These are phyloP conservation scores for Lachancea dasiensis DNA, from an alignment of 805 yeast genomes.

Conservation along the genomic window DNA sequence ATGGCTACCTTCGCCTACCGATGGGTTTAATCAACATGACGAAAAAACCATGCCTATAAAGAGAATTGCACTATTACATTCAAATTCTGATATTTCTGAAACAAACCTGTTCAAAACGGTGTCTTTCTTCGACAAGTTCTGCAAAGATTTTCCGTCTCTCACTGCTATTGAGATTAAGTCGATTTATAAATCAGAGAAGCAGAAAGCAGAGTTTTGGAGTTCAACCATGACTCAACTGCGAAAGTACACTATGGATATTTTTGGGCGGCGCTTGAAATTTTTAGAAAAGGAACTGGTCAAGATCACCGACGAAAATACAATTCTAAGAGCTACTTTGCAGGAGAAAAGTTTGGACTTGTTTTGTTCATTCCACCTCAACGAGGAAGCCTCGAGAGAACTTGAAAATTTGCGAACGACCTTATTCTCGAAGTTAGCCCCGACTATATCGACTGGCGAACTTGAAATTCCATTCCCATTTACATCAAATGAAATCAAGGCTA, in stretches of 20 bases:
- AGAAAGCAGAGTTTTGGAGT: constrained; percentile 28
- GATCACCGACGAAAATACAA: constrained; percentile 2
- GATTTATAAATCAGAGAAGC: constrained; percentile 30
- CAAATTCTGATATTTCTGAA: constrained; percentile 29
- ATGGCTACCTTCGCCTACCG: constrained; percentile 50
- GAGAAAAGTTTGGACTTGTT: constrained; percentile 26
- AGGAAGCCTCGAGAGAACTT: constrained; percentile 24
- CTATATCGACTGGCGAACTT: constrained; percentile 18
- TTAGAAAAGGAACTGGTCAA: constrained; percentile 7
- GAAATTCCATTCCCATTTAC: constrained; percentile 18
- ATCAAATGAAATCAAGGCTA: neutral
- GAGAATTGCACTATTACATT: constrained; percentile 23
- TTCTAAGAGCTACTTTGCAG: constrained; percentile 11
- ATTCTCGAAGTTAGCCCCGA: constrained; percentile 3
- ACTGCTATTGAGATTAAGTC: constrained; percentile 29
- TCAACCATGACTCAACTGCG: constrained; percentile 23
- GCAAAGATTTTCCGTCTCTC: constrained; percentile 29
- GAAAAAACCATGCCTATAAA: neutral
- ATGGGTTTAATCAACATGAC: neutral
- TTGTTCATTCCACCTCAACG: constrained; percentile 23
- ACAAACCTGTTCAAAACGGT: constrained; percentile 30
- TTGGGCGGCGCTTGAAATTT: constrained; percentile 21
- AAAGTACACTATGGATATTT: constrained; percentile 20
- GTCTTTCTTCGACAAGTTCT: constrained; percentile 28
- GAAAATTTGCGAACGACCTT: constrained; percentile 13